phyloP scores from a whole-genome alignment of 2,329 filamentous ascomycete genomes.

The Colletotrichum shisoi region DNA sequence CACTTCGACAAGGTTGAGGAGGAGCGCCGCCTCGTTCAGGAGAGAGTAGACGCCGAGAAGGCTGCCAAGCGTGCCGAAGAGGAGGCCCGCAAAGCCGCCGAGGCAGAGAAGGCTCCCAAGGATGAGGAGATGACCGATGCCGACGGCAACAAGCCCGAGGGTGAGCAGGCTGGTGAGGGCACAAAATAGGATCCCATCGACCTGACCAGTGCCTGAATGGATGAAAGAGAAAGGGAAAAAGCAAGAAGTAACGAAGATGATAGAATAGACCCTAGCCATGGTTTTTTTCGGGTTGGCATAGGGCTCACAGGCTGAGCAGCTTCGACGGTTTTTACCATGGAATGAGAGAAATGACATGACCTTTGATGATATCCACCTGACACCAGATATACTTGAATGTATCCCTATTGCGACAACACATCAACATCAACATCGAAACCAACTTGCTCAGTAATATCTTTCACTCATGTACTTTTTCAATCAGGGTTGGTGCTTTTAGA shows the following conservation, averaged over 20 bases:
- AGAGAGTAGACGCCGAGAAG: slow-evolving; percentile 78
- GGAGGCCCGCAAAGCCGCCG: slow-evolving; percentile 62
- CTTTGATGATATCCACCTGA: slow-evolving; percentile 22
- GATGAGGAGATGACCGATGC: slow-evolving; percentile 72
- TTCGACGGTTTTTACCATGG: slow-evolving; percentile 31
- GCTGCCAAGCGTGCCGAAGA: slow-evolving; percentile 75
- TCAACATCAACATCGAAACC: too few relatives aligned
- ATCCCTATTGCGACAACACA: too few relatives aligned
- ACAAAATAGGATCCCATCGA: slow-evolving; percentile 40
- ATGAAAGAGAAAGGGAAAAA: slow-evolving; percentile 18
- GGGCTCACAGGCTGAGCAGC: slow-evolving; percentile 39
- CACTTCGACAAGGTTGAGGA: slow-evolving; percentile 94
- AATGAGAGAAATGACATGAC: slow-evolving; percentile 40
- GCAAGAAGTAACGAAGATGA: slow-evolving; percentile 35
- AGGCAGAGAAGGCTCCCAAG: slow-evolving; percentile 60
- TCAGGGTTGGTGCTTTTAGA: too few relatives aligned
- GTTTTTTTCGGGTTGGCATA: slow-evolving; percentile 39
- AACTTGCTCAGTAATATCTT: too few relatives aligned
- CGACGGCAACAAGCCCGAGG: slow-evolving; percentile 61
- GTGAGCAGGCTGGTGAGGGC: slow-evolving; percentile 54
- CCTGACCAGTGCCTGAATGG: background rate
- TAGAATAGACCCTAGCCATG: slow-evolving; percentile 40
- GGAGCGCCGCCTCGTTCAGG: slow-evolving; percentile 80
- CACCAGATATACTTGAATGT: background rate
- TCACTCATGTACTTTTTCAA: too few relatives aligned